Base-by-base conservation (phyloP, 2,329 filamentous ascomycete species). In the Microsporum audouinii region DNA sequence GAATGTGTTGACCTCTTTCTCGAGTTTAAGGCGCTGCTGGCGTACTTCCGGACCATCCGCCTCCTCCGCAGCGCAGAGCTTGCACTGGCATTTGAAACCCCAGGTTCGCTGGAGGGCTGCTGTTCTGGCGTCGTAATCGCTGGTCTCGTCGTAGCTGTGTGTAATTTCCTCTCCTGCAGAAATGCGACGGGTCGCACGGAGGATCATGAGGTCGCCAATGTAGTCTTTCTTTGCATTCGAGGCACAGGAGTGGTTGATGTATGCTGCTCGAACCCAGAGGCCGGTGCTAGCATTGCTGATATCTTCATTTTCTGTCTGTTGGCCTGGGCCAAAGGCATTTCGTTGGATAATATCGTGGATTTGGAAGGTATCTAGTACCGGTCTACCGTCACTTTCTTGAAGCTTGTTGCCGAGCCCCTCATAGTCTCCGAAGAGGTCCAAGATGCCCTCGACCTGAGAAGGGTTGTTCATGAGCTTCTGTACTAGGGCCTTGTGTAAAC, bases 201-300 rank as follows among this genome's bases (percentile, higher is more conserved):
- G 58, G 5, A 83, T 73, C 63, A 76, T 72, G 71, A 84, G 75
- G 65, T 84, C 80, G 2, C 81, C 80, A 41, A 84, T 80, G 66
- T 82, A 83, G 0, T 75, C 68, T 14, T 78, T 78, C 0, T 61
- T 63, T 17, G 75, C 76, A 64, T 82, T 84, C 7, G 68, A 67
- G 3, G 74, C 17, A 66, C 82, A 84, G 8, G 73, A 75, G 63
- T 84, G 81, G 61, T 84, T 84, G 64, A 82, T 76, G 60, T 73
- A 71, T 0, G 81, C 80, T 2, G 79, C 77, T 0, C 72, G 62
- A 1, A 71, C 61, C 80, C 81, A 84, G 10, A 83, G 60, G 0
- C 80, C 80, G 36, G 49, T 55, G 31, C 49, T 63, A 71, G 10
- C 49, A 14, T 55, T 55, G 49, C 29, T 55, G 29, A 55, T 34